Evolutionary conservation across 2,329 filamentous ascomycete species (phyloP).

Genomic region (Dothideomycetidae sp.): DNA sequence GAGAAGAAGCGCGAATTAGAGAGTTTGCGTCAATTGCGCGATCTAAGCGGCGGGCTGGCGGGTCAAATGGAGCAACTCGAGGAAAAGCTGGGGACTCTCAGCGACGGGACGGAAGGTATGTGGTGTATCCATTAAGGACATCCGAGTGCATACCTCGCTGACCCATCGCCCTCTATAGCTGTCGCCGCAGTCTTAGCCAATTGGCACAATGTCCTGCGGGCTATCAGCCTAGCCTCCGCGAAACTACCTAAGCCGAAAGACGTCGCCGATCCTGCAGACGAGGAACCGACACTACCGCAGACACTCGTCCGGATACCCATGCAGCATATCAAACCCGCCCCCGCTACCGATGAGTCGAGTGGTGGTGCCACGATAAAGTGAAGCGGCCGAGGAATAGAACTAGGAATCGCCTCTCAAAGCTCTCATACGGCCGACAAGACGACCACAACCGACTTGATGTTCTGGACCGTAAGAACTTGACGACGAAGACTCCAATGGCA

Average conservation of each 20-base stretch:
- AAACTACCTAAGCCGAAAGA: constrained; percentile 52
- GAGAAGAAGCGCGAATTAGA: constrained; percentile 78
- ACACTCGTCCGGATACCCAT: constrained; percentile 76
- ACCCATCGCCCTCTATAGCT: constrained; percentile 32
- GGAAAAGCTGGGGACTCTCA: constrained; percentile 61
- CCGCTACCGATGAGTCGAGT: constrained; percentile 18
- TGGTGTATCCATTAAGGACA: too few species aligned
- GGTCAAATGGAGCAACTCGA: constrained; percentile 72
- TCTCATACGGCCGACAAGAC: too few species aligned
- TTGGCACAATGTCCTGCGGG: constrained; percentile 74
- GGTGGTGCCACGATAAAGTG: constrained; percentile 13
- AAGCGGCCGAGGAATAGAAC: too few species aligned
- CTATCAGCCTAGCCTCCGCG: constrained; percentile 74
- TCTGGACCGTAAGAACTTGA: too few species aligned
- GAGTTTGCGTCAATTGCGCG: constrained; percentile 60
- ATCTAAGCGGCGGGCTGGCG: constrained; percentile 64
- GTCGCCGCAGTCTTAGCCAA: constrained; percentile 75
- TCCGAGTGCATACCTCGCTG: constrained; percentile 10
- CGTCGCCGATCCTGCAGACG: constrained; percentile 27
- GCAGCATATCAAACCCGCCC: constrained; percentile 40
- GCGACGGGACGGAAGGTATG: constrained; percentile 66
- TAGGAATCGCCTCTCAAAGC: too few species aligned
- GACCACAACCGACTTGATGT: too few species aligned
- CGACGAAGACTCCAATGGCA: too few species aligned
- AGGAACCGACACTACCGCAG: constrained; percentile 50